These are phyloP conservation scores for Ascocoryne sarcoides DNA, from an alignment of 2,329 filamentous ascomycete species.

Conservation along the genomic window DNA sequence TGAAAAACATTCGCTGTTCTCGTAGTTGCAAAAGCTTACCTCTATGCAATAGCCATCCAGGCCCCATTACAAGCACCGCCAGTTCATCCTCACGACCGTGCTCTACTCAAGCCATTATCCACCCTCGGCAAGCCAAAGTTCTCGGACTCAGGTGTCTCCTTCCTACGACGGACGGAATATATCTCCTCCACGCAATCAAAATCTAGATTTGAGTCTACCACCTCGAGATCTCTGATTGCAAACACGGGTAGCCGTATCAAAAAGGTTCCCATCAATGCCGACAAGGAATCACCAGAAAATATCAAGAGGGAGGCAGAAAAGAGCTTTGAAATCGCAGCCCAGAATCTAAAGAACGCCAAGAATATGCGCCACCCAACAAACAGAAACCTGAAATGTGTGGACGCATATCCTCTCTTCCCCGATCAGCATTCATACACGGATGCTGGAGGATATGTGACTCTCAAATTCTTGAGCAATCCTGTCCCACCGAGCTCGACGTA, in stretches of 20 bases:
- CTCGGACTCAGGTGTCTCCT: conserved; percentile 73
- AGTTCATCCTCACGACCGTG: conserved; percentile 75
- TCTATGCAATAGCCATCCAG: conserved; percentile 59
- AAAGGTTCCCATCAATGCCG: conserved; percentile 37
- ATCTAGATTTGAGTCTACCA: conserved; percentile 40
- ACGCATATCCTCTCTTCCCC: conserved; percentile 53
- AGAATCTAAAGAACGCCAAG: conserved; percentile 44
- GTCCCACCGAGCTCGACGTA: conserved; percentile 44
- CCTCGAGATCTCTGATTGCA: conserved; percentile 42
- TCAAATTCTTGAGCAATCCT: conserved; percentile 61
- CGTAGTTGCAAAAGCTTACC: conserved; percentile 16
- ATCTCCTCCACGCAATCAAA: conserved; percentile 58
- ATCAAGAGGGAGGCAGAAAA: conserved; percentile 61
- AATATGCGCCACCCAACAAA: conserved; percentile 51
- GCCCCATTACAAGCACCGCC: conserved; percentile 61
- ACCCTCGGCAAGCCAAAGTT: conserved; percentile 77
- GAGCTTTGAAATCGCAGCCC: conserved; percentile 47
- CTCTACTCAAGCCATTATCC: conserved; percentile 73
- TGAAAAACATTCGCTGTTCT: conserved; percentile 19
- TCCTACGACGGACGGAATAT: conserved; percentile 93
- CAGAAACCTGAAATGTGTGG: conserved; percentile 45
- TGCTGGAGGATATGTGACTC: conserved; percentile 58
- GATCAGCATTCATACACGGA: conserved; percentile 63
- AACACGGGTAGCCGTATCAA: conserved; percentile 29
- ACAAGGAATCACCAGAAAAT: conserved; percentile 53